Evolutionary conservation across 2,329 filamentous ascomycete species (phyloP), one percentile per base, ranked within the genome.

Genomic region (Tolypocladium inflatum): DNA sequence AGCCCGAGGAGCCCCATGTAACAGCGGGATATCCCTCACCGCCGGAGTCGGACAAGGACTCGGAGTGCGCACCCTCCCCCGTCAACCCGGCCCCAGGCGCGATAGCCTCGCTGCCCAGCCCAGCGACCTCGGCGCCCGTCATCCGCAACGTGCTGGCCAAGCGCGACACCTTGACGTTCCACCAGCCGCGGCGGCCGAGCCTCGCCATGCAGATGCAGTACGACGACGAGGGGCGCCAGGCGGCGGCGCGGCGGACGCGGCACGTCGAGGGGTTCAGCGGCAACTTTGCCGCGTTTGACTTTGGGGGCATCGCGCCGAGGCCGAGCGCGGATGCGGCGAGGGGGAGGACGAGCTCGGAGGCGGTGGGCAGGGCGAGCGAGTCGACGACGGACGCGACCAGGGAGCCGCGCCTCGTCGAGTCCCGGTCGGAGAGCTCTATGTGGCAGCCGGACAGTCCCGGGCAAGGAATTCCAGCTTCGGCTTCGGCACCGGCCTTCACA

Each of bases 111-210:
- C 67, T 78, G 0, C 76, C 77, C 1, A 79, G 76, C 3, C 77
- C 77, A 1, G 71, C 74, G 6, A 65, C 70, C 2, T 78, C 77
- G 1, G 68, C 38, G 62, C 78, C 79, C 1, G 68, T 80, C 5
- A 77, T 82, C 43, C 76, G 74, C 39, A 76, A 76, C 50, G 76
- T 80, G 0, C 63, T 66, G n/a, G 78, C 80, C 4, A 79, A 77
- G 65, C 77, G 80, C 38, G 79, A 83, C 50, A 81, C 79, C 1
- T 63, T 80, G 17, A 77, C 77, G 0, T 74, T 79, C 23, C 73
- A 74, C 60, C 71, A 74, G 0, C 72, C 78, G 2, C 72, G 75
- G 23, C 72, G 77, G 41, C 72, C 73, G 52, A 83, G 80, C 63
- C 71, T 82, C 57, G 75, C 76, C 4, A 77, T 78, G 70, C 75